Percentiles rank a stretch among this genome's conserved stretches.
phyloP scores from a whole-genome alignment of 345 rosid species.

The Salix suchowensis region DNA sequence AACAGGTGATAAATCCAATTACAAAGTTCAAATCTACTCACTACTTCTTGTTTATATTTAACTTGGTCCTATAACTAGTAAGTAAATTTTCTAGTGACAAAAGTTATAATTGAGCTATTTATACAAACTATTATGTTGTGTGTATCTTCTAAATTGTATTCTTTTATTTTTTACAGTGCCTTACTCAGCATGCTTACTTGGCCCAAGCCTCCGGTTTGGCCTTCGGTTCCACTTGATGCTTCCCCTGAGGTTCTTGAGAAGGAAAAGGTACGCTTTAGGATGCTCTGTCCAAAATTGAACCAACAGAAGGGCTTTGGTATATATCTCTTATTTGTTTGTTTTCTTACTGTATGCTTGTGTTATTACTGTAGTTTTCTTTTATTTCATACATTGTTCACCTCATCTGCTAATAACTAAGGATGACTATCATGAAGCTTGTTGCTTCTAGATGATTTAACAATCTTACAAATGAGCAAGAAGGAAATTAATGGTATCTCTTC shows the following conservation, averaged over 20 bases:
- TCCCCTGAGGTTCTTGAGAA: conserved; percentile 78
- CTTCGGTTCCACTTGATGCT: conserved; percentile 77
- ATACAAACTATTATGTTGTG: neutral
- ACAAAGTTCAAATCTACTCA: neutral
- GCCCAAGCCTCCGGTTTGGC: conserved; percentile 98
- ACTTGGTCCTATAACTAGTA: neutral
- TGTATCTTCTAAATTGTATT: conserved; percentile 1
- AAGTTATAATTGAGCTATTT: neutral
- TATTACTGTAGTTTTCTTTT: neutral
- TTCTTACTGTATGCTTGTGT: neutral
- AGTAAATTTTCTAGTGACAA: neutral
- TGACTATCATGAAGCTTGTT: neutral
- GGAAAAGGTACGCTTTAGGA: conserved; percentile 70
- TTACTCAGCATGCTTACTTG: conserved; percentile 97
- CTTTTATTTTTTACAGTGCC: conserved; percentile 59
- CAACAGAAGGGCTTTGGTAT: neutral
- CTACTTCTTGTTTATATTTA: conserved; percentile 10
- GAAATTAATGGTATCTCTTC: neutral
- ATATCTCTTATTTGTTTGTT: neutral
- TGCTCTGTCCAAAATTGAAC: neutral
- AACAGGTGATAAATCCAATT: conserved; percentile 57
- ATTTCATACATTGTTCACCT: neutral
- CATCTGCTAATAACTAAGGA: too few relatives aligned
- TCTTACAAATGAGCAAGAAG: neutral
- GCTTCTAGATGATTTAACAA: neutral